Base-by-base conservation (phyloP, 495 filamentous ascomycete genomes). In the Aspergillus panamensis region DNA sequence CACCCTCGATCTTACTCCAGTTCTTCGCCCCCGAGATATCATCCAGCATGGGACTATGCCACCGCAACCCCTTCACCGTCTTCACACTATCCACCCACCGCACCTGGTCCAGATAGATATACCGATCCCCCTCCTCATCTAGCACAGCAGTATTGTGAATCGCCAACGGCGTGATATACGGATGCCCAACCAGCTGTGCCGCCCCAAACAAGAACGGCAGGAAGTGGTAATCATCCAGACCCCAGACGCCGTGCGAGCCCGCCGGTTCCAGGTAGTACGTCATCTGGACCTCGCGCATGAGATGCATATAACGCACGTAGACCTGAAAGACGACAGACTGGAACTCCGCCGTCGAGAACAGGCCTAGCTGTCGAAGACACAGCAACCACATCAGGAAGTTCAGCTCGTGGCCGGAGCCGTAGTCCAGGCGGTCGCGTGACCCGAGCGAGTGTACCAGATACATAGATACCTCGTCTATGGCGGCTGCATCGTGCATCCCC, bases 1-100 rank as follows among this genome's bases (percentile, higher is more conserved):
- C 94, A 17, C 80, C 88, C 66, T 96, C 93, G 47, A 99, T 87
- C 74, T 99, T 97, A 53, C 62, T 75, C 94, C 94, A 99, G 55
- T 79, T 89, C 69, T 91, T 91, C 5, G 94, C 88, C n/a, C 87
- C 85, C 3, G 87, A 92, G 57, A 99, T 97, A 68, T 99, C 94
- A 66, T 99, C 95, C 33, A 99, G 80, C 95, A 99, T 97, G 1
- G 94, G 94, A 62, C 88, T 92, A 67, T 97, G 94, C 94, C 94
- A 99, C 45, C 95, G 82, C 61, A 99, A 75, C 9, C 93, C 93
- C 61, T 95, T 90, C 42, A 97, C 94, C 1, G 89, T 96, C 80
- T 99, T 99, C 50, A 95, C 92, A 62, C 85, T 88, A 71, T 96
- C 96, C 47, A 97, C 92, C 74, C 94, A 97, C 30, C 84, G 81